Evolutionary conservation across 2,329 filamentous ascomycete species (phyloP), one percentile per base, ranked within the genome.

Genomic region (Chrysoporthe deuterocubensis): DNA sequence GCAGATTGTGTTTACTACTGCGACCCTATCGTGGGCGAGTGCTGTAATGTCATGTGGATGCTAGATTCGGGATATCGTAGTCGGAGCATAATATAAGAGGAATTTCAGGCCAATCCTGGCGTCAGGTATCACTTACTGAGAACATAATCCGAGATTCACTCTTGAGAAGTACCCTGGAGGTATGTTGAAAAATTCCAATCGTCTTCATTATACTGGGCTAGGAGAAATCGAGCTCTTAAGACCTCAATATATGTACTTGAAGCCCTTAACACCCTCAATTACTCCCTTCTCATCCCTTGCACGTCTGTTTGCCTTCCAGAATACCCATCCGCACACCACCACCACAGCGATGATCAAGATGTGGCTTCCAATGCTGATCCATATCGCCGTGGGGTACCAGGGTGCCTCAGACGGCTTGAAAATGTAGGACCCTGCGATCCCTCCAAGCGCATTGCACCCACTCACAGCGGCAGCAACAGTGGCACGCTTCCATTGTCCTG

Each of bases 391-490:
- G 6, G 69, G 64, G 18, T 70, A 70, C 64, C 66, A 65, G 0
- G 69, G 69, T 4, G 66, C 69, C 50, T 70, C 69, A 2, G 54
- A 48, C 1, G 63, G 5, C 32, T 46, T 56, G 44, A 70, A 70
- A n/a, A 70, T 70, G 18, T 70, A 70, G 34, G 69, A 70, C 9
- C 69, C 69, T 1, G 69, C 69, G 32, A 70, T 66, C 2, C 69
- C 69, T 1, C 69, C 69, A n/a, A 70, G 61, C 52, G 69, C 69
- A 54, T 70, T 70, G 60, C 69, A 70, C n/a, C 66, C 69, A 50
- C 66, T 68, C 26, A 69, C 69, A 9, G 69, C 57, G 2, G 69
- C 69, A 14, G 66, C 69, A 37, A 70, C 69, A 1, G 69, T 70
- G 16, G 60, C 69, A 2, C 69, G 69, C 57, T 70, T 70, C 69